phyloP scores from a whole-genome alignment of 2,329 filamentous ascomycete species.

The Bertia moriformis region DNA sequence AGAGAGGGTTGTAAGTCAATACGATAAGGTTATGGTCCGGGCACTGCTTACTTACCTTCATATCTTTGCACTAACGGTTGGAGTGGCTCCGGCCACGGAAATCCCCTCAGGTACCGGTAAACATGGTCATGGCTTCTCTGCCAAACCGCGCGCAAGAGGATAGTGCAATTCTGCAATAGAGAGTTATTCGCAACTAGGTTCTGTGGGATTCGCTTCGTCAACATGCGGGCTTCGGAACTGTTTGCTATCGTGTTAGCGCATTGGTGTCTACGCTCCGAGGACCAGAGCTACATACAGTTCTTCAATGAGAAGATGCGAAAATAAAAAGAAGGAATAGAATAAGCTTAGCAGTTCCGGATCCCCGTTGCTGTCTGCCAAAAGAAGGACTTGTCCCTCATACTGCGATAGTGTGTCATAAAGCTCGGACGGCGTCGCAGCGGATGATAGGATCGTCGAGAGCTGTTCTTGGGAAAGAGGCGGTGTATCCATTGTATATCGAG shows the following conservation, averaged over 20 bases:
- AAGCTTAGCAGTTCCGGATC: constrained; percentile 1
- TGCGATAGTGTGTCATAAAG: neutral
- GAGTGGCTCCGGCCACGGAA: neutral
- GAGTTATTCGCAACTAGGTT: neutral
- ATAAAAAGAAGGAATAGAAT: neutral
- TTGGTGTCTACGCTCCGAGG: neutral
- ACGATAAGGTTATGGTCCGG: neutral
- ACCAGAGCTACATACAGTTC: neutral
- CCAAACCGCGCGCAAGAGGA: neutral
- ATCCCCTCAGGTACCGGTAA: neutral
- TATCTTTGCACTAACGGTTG: neutral
- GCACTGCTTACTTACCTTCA: neutral
- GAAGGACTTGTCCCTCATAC: neutral
- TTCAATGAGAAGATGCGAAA: neutral
- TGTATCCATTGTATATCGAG: neutral
- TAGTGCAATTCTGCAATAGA: neutral
- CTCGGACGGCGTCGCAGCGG: neutral
- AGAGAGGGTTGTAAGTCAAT: neutral
- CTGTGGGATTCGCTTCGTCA: neutral
- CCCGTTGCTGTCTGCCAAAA: neutral
- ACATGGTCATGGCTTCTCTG: neutral
- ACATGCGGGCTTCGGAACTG: neutral
- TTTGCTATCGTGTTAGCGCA: neutral
- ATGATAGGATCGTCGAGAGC: neutral
- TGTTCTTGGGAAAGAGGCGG: neutral